Evolutionary conservation across 148 eudicot species (phyloP).

Genomic region (Vaccinium vitisidaea): DNA sequence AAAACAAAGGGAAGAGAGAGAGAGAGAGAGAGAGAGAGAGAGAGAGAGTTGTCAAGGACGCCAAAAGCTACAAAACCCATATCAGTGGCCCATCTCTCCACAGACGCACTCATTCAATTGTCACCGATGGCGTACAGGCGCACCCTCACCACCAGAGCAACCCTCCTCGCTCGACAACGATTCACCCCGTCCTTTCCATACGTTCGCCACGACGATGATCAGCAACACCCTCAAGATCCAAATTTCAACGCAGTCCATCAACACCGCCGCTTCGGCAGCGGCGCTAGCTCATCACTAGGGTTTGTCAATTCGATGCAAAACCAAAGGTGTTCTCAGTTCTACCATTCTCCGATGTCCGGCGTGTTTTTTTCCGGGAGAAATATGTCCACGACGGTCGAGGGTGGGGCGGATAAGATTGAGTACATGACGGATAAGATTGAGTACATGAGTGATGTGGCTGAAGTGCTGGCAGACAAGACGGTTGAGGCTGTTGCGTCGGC

Average conservation of each 20-base stretch:
- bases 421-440: slow-evolving; percentile 39
- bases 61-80: too few species aligned
- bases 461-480: slow-evolving; percentile 42
- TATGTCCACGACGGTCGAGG: slow-evolving; percentile 55
- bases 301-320: slow-evolving; percentile 22
- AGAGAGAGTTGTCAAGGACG: too few species aligned
- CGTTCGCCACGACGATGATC: slow-evolving; percentile 42
- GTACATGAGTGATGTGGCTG: slow-evolving; percentile 47
- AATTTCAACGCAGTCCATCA: slow-evolving; percentile 24
- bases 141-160: slow-evolving; percentile 52
- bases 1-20: too few species aligned
- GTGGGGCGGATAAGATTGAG: slow-evolving; percentile 41
- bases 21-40: too few species aligned
- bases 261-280: slow-evolving; percentile 39
- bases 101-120: neutral
- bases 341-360: slow-evolving; percentile 22
- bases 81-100: too few species aligned
- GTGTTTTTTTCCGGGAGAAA: slow-evolving; percentile 28
- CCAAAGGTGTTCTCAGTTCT: slow-evolving; percentile 23
- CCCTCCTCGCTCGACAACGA: slow-evolving; percentile 43
- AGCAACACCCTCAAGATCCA: slow-evolving; percentile 14
- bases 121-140: slow-evolving; percentile 72
- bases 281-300: slow-evolving; percentile 16
- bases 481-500: slow-evolving; percentile 45
- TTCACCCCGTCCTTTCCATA: slow-evolving; percentile 46